Evolutionary conservation across 192 early-diverging fungal genomes (phyloP), one percentile per base, ranked within the genome.

Genomic region (Haplosporangium gracile): DNA sequence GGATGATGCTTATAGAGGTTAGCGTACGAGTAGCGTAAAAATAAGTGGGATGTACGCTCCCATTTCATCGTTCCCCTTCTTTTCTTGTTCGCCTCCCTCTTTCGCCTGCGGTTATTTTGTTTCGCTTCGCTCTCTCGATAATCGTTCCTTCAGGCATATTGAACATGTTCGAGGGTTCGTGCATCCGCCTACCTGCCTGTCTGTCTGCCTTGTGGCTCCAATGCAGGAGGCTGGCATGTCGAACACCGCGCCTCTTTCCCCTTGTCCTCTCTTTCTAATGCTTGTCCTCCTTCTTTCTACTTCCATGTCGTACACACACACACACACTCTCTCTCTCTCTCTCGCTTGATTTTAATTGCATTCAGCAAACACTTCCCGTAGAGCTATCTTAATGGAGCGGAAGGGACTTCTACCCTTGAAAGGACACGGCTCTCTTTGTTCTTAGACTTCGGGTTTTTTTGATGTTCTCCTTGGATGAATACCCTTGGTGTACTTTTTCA

Each of bases 141-240:
- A 40, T 70, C 38, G 34, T 70, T 70, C 69, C 40, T 70, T 70
- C 40, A 38, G 34, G 38, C 40, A 18, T 42, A 11, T 70, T 16
- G 20, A 26, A 7, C 24, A n/a, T 69, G 68, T 34, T 32, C 36
- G 36, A 42, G 69, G 20, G 69, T 40, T 18, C 26, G 60, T 65
- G 60, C 60, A 18, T 39, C 22, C 2, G 11, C 40, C 20, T 22
- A 5, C 29, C 13, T 38, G 34, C 22, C 29, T 24, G n/a, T 68
- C 29, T 65, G 60, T 69, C 13, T 40, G 26, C 18, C 34, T 65
- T 65, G 60, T 32, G 29, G 26, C 60, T 32, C 60, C 26, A 65
- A 65, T 65, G 60, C 60, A 65, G 60, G 60, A 65, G 60, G 9
- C 29, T 65, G 60, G 11, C 60, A 65, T 65, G 60, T 65, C 60